These are phyloP conservation scores for Withania somnifera DNA, from an alignment of 305 asterid species.

Conservation along the genomic window DNA sequence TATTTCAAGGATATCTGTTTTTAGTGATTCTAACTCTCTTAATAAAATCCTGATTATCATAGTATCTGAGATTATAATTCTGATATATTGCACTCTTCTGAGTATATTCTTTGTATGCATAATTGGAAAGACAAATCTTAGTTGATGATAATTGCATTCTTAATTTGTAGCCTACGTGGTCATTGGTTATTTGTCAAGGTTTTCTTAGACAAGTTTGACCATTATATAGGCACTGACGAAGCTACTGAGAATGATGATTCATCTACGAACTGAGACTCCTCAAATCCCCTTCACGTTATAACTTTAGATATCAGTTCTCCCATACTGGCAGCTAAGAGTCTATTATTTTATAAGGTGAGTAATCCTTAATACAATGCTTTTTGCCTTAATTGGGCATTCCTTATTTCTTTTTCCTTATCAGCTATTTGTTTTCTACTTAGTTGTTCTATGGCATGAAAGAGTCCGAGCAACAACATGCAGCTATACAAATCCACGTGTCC, in stretches of 20 bases:
- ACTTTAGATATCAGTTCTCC: conserved; percentile 79
- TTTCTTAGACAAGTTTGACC: conserved; percentile 8
- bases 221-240: conserved; percentile 29
- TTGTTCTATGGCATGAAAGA: conserved; percentile 65
- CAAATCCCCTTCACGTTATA: conserved; percentile 31
- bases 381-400: neutral
- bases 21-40: neutral
- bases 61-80: neutral
- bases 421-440: conserved; percentile 21
- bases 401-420: neutral
- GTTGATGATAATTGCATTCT: neutral
- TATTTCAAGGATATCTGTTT: neutral
- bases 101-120: neutral
- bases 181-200: neutral
- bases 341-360: conserved; percentile 57
- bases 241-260: conserved; percentile 16
- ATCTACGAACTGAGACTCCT: conserved; percentile 30
- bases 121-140: neutral
- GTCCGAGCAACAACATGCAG: conserved; percentile 52
- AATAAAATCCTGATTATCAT: neutral
- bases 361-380: neutral
- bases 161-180: neutral
- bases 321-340: conserved; percentile 83
- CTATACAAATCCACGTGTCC: conserved; percentile 56
- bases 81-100: neutral